Evolutionary conservation across 164 flowering plant species (phyloP), one percentile per base, ranked within the genome.

Genomic region (Vitis labrusca): DNA sequence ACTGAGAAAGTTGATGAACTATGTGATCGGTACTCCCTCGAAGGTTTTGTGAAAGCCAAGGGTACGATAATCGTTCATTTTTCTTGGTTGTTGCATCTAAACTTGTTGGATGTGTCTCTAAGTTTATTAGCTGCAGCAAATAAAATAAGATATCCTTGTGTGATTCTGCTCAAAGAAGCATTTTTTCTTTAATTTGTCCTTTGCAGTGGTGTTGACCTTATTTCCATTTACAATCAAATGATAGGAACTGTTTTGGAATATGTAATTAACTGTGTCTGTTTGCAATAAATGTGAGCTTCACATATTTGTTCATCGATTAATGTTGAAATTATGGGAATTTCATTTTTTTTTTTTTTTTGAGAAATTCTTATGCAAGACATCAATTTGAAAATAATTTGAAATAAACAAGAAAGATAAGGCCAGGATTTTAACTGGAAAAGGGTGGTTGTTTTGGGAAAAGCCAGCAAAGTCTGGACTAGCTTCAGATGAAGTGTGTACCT

Each of bases 1-100:
- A 57, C 72, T 1, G 99, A 95, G 86, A 93, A 93, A 85, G 93
- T 90, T 73, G 94, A 91, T 79, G 99, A 95, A 79, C 79, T 93
- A 29, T 89, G 97, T 71, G 82, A 80, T 51, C 83, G 93, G 11
- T 87, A 93, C 82, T 82, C 94, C 64, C 93, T 95, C 63, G 71
- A 85, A 76, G 91, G 93, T 61, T 89, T 90, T 68, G 50, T 67
- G 50, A 81, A 82, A 71, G 64, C 67, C 67, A 69, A 81, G 79
- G 93, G 98, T 92, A 85, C 53, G 50, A 37, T 73, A 14, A 49
- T 19, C 58, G 5, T 23, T 59, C 64, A 13, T 59, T 50, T 60
- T 64, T 52, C 56, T 10, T 50, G 47, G 16, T 19, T 10, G 19
- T 63, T 47, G 10, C 15, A 49, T 63, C 32, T 23, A 49, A 50